Conservation (phyloP, 345 rosid genomes). For the Eucalyptus marginata region DNA sequence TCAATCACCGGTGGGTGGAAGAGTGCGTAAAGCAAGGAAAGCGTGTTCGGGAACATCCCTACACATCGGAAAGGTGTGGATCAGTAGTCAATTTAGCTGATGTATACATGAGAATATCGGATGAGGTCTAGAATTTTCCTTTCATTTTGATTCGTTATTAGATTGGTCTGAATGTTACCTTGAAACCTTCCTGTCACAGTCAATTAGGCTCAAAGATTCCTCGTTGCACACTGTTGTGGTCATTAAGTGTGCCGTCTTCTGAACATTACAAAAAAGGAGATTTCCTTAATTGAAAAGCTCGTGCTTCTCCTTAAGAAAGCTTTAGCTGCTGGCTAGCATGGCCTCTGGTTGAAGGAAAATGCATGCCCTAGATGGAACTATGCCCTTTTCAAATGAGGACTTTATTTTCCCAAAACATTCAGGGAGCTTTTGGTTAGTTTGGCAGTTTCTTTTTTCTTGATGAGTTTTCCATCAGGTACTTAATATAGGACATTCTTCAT, state of each 20-base stretch:
- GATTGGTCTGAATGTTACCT: background rate
- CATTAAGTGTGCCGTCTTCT: background rate
- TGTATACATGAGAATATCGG: background rate
- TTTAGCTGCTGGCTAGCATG: background rate
- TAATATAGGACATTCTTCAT: background rate
- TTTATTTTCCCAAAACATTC: background rate
- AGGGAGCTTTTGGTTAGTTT: background rate
- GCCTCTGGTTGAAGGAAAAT: background rate
- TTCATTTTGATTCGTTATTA: background rate
- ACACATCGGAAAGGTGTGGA: conserved; percentile 43
- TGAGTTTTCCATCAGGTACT: background rate
- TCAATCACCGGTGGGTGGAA: conserved; percentile 84
- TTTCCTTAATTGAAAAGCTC: background rate
- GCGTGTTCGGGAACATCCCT: conserved; percentile 54
- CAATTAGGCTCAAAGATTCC: background rate
- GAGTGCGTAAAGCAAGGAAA: conserved; percentile 56
- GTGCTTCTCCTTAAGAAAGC: background rate
- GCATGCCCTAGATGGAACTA: background rate
- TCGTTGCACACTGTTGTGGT: background rate
- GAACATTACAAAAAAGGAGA: background rate
- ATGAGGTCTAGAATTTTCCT: background rate
- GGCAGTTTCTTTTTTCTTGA: background rate
- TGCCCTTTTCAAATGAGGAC: background rate
- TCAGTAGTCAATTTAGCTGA: background rate
- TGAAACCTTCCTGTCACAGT: background rate